Evolutionary conservation across 768 basidiomycete genomes (phyloP).

Genomic region (Sutorius australiensis): DNA sequence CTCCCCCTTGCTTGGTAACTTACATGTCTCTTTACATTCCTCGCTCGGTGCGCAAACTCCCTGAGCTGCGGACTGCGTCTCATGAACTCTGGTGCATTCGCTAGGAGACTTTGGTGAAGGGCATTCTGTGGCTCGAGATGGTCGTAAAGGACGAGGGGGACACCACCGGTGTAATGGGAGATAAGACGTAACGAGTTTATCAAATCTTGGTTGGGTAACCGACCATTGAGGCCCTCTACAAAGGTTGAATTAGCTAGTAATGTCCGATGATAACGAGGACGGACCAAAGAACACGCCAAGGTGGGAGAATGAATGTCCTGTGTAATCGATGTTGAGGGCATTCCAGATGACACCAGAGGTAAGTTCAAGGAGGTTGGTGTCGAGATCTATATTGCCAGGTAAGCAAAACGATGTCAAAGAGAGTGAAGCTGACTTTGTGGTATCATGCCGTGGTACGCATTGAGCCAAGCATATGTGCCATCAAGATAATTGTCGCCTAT

Average conservation of each 20-base stretch:
- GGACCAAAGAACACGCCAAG: conserved; percentile 92
- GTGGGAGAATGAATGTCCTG: conserved; percentile 94
- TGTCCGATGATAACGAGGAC: conserved; percentile 18
- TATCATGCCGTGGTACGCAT: conserved; percentile 67
- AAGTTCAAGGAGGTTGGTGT: conserved; percentile 57
- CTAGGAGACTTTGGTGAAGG: conserved; percentile 31
- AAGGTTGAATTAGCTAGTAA: conserved; percentile 1
- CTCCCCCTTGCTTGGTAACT: conserved; percentile 73
- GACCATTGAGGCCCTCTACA: conserved; percentile 91
- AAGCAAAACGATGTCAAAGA: not conserved
- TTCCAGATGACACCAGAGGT: conserved; percentile 93
- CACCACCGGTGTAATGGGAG: conserved; percentile 65
- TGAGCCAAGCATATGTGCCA: conserved; percentile 92
- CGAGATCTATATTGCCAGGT: conserved; percentile 47
- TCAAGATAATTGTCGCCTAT: conserved; percentile 85
- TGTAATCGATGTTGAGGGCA: conserved; percentile 91
- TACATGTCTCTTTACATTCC: conserved; percentile 67
- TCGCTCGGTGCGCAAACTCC: conserved; percentile 55
- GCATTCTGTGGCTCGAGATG: conserved; percentile 53
- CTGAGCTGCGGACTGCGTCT: conserved; percentile 42
- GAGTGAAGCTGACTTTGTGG: conserved; percentile 56
- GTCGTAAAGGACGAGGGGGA: conserved; percentile 81
- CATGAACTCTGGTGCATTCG: conserved; percentile 46
- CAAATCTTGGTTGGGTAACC: conserved; percentile 93
- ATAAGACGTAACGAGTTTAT: conserved; percentile 78